Conservation (phyloP, 202 grass and related monocot genomes). For the Hordeum pubiflorum region DNA sequence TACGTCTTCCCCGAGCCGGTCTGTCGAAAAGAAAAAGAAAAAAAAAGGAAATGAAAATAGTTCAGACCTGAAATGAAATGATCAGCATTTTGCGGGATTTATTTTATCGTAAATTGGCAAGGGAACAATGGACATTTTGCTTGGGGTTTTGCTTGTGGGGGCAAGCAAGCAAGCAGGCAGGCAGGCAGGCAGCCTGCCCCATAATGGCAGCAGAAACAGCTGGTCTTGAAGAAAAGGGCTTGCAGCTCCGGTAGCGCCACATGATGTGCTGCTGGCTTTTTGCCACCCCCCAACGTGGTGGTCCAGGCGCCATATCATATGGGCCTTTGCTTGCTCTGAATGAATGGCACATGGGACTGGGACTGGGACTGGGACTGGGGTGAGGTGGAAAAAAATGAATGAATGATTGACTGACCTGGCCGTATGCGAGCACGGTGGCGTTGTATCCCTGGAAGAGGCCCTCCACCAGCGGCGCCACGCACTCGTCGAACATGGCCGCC, state of each 20-base stretch:
- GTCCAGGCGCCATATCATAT: constrained; percentile 21
- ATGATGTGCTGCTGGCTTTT: constrained; percentile 48
- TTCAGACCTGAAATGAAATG: not conserved
- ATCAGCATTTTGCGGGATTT: not conserved
- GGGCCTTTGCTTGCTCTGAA: not conserved
- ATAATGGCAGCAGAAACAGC: constrained; percentile 34
- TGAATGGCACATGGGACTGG: constrained; percentile 36
- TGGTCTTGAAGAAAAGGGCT: constrained; percentile 10
- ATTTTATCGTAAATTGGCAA: not conserved
- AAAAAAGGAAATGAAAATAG: not conserved
- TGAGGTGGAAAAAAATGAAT: constrained; percentile 27
- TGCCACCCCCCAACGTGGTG: constrained; percentile 35
- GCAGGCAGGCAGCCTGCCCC: not conserved
- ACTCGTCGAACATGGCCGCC: constrained; percentile 83
- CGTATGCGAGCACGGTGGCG: constrained; percentile 97
- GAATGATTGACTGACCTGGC: constrained; percentile 70
- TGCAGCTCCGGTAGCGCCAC: constrained; percentile 14
- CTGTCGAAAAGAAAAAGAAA: constrained; percentile 11
- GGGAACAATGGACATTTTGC: not conserved
- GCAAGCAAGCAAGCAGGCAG: not conserved
- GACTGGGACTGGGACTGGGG: not conserved
- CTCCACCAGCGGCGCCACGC: constrained; percentile 84
- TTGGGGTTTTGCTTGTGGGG: constrained; percentile 21
- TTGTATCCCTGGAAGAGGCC: constrained; percentile 99
- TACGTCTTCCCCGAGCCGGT: constrained; percentile 97